Evolutionary conservation across 2,329 filamentous ascomycete genomes (phyloP).

Genomic region (Domatiomyces catenatus): DNA sequence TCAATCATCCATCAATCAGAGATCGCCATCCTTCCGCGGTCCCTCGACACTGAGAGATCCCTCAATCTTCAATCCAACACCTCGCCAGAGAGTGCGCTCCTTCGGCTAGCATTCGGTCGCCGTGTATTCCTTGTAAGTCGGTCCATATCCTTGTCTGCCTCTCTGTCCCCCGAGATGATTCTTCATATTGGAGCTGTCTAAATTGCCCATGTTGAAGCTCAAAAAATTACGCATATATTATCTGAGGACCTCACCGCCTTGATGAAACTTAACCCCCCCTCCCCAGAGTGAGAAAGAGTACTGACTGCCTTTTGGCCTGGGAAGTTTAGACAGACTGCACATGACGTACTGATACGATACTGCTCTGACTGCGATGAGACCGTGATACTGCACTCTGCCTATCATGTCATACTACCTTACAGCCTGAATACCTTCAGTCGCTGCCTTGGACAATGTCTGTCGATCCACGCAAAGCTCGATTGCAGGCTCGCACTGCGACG

Average conservation of each 20-base stretch:
- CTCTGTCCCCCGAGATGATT: slow-evolving; percentile 16
- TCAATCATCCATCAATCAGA: neutral
- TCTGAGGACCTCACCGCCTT: slow-evolving; percentile 6
- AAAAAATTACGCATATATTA: slow-evolving; percentile 15
- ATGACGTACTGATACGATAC: neutral
- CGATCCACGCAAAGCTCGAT: slow-evolving; percentile 37
- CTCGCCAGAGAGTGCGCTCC: neutral
- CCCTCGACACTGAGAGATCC: no score
- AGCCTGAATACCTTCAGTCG: slow-evolving; percentile 1
- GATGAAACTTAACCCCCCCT: neutral
- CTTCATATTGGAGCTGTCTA: slow-evolving; percentile 23
- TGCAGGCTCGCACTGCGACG: slow-evolving; percentile 28
- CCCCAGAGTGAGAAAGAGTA: neutral
- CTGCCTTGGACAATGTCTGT: slow-evolving; percentile 24
- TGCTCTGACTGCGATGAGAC: no score
- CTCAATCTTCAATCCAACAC: no score
- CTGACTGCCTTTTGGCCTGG: neutral
- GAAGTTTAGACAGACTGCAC: neutral
- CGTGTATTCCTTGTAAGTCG: neutral
- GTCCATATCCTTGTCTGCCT: neutral
- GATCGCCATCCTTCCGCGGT: neutral
- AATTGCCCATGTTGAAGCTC: slow-evolving; percentile 17
- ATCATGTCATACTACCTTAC: slow-evolving; percentile 1
- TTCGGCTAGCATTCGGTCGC: neutral
- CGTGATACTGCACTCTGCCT: neutral